phyloP scores from a whole-genome alignment of 257 asterid genomes.

The Lantana camara region DNA sequence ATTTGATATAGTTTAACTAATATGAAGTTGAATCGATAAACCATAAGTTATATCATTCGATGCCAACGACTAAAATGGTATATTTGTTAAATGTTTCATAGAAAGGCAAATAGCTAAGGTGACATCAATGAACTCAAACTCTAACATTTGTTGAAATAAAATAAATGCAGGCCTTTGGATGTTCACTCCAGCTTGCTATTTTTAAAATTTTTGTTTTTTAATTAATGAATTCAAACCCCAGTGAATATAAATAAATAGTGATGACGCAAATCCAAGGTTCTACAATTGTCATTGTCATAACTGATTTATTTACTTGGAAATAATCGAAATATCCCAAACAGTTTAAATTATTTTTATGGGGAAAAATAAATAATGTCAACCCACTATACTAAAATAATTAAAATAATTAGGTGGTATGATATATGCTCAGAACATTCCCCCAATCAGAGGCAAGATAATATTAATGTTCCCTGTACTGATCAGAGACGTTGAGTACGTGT shows the following conservation, averaged over 20 bases:
- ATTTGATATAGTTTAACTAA: too few species aligned
- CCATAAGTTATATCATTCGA: too few species aligned
- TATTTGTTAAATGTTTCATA: too few species aligned
- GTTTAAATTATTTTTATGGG: slow-evolving; percentile 10
- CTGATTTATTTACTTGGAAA: slow-evolving; percentile 10
- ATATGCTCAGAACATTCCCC: slow-evolving; percentile 41
- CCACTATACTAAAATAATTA: slow-evolving; percentile 13
- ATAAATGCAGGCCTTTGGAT: slow-evolving; percentile 26
- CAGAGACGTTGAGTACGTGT: neutral
- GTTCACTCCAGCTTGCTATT: neutral
- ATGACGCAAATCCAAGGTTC: slow-evolving; percentile 26
- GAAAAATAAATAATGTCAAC: slow-evolving; percentile 34
- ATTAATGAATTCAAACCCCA: neutral
- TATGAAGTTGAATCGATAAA: too few species aligned
- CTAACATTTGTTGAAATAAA: neutral
- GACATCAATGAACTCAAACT: too few species aligned
- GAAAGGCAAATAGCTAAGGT: too few species aligned
- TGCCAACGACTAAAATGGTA: too few species aligned
- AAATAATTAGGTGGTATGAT: neutral
- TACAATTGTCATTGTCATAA: slow-evolving; percentile 18
- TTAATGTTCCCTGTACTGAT: neutral
- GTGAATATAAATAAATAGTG: slow-evolving; percentile 5
- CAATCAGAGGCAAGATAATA: slow-evolving; percentile 23
- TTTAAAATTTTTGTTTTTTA: too few species aligned
- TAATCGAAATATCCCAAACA: slow-evolving; percentile 7